Evolutionary conservation across 495 filamentous ascomycete species (phyloP).

Genomic region (Opeltia flavorubescens): DNA sequence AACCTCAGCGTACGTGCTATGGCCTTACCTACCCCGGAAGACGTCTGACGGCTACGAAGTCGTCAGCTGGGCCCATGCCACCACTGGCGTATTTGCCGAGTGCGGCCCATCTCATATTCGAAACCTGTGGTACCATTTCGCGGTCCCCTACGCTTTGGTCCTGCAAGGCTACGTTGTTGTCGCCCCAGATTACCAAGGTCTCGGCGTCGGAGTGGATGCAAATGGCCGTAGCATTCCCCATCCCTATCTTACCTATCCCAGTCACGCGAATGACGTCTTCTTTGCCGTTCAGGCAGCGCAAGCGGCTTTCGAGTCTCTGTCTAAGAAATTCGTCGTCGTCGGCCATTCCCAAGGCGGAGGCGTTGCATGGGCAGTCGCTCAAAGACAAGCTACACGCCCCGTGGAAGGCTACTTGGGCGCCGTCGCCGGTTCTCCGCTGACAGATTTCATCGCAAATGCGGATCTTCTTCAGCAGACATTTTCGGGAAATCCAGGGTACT

Average conservation of each 20-base stretch:
- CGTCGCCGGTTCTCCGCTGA: conserved; percentile 25
- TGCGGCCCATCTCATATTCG: conserved; percentile 23
- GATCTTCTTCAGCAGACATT: too few species aligned
- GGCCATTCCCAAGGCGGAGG: conserved; percentile 40
- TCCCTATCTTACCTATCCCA: conserved; percentile 22
- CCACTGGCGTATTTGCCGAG: conserved; percentile 21
- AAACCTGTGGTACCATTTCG: conserved; percentile 24
- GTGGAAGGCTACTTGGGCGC: conserved; percentile 28
- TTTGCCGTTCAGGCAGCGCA: conserved; percentile 31
- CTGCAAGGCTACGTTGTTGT: conserved; percentile 30
- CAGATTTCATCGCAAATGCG: conserved; percentile 18
- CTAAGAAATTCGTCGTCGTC: conserved; percentile 26
- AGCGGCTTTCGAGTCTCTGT: conserved; percentile 22
- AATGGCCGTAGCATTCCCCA: conserved; percentile 19
- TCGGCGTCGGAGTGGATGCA: conserved; percentile 21
- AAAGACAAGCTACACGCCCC: conserved; percentile 20
- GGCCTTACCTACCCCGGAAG: conserved; percentile 23
- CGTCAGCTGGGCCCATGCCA: conserved; percentile 30
- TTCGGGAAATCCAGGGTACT: neutral
- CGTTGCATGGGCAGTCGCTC: conserved; percentile 30
- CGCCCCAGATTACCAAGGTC: conserved; percentile 31
- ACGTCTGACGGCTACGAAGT: conserved; percentile 10
- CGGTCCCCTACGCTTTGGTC: conserved; percentile 23
- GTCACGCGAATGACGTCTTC: conserved; percentile 29
- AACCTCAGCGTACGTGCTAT: conserved; percentile 29